Evolutionary conservation across 2,329 filamentous ascomycete species (phyloP), one percentile per base, ranked within the genome.

Genomic region (Pyricularia pennisetigena): DNA sequence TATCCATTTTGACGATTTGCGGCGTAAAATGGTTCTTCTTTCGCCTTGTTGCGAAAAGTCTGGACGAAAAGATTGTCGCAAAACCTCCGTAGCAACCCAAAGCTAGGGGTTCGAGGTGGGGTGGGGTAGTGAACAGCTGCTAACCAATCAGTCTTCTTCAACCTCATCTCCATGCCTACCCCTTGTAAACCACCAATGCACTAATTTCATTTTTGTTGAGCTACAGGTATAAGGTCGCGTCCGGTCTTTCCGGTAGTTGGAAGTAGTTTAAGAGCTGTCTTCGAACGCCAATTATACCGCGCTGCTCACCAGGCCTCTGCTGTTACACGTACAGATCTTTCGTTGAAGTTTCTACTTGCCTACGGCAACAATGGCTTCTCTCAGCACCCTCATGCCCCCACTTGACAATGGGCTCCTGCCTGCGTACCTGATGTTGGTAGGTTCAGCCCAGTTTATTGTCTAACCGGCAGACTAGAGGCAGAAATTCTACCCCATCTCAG

Each of bases 351-450:
- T 7, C 7, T 35, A 12, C 12, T 35, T 35, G 12, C 12, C 26
- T 10, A 29, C 59, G 29, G 59, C 59, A 62, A 28, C 10, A 20
- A 65, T 65, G 63, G 63, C 29, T 20, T 65, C 63, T 23, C 32
- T 65, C 32, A 66, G 41, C 59, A 62, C 20, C 66, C 66, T 62
- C 14, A 62, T 67, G 49, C 66, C 66, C 4, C 29, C 66, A n/a
- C 24, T 67, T 1, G 79, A 81, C 65, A 81, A 86, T 74, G 86
- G 86, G 70, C 79, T 84, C 70, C 73, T 88, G 69, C 86, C 86
- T 28, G 86, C 86, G 72, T 88, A 87, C 74, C 85, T 88, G 76
- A 78, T 86, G 68, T 74, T 85, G 65, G 85, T 87, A 78, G 71
- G 83, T 73, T 26, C 23, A 24, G 9, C 59, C 26, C 24, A 16